phyloP scores from a whole-genome alignment of 441 rosid species.

The Corymbia citriodora region DNA sequence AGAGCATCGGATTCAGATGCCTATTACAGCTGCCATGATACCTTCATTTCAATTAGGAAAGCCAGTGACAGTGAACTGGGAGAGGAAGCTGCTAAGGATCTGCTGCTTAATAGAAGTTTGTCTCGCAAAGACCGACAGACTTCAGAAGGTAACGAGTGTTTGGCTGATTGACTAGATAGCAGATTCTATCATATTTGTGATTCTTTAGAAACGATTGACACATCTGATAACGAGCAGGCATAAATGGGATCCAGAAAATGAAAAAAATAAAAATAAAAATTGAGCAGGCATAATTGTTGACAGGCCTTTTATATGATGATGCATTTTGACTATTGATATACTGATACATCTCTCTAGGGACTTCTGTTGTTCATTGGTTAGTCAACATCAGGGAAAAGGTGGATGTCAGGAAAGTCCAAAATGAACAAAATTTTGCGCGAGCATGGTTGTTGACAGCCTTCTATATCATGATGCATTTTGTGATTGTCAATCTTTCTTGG shows the following conservation, averaged over 20 bases:
- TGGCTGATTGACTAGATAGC: background rate
- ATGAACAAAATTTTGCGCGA: background rate
- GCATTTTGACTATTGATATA: background rate
- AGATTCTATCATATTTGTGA: background rate
- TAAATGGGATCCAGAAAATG: background rate
- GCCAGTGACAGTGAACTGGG: constrained; percentile 21
- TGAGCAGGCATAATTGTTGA: background rate
- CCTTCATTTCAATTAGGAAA: constrained; percentile 31
- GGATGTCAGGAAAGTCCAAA: constrained; percentile 24
- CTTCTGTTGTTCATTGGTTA: constrained; percentile 31
- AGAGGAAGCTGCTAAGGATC: constrained; percentile 21
- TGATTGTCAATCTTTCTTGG: no score
- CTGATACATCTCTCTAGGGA: constrained; percentile 26
- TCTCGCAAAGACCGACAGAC: constrained; percentile 10
- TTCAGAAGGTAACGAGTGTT: constrained; percentile 32
- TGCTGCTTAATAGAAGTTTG: constrained; percentile 12
- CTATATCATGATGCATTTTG: background rate
- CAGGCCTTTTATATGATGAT: background rate
- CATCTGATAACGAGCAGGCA: background rate
- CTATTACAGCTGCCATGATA: constrained; percentile 74
- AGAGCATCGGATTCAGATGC: constrained; percentile 49
- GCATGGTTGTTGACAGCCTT: background rate
- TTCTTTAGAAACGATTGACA: background rate
- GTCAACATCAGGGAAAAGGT: constrained; percentile 38
- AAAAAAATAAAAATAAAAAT: background rate